Evolutionary conservation across 371 early-diverging fungal genomes (phyloP).

Genomic region (Mucor sp.): DNA sequence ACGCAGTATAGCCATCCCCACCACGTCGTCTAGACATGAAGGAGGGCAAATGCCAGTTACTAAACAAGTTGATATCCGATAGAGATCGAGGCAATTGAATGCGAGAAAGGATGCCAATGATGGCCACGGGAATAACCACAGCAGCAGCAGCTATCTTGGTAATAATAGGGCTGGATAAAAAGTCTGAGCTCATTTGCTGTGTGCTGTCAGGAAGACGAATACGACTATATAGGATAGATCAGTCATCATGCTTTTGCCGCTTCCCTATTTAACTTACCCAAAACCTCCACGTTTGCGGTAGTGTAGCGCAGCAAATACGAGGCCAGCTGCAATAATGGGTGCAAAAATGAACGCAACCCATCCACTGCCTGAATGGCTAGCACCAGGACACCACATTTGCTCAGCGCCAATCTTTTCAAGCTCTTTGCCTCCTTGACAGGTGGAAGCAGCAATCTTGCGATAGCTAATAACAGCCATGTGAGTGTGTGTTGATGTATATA

Average conservation of each 20-base stretch:
- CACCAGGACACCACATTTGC: conserved; percentile 71
- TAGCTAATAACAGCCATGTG: conserved; percentile 47
- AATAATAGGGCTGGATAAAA: conserved; percentile 36
- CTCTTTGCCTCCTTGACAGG: conserved; percentile 63
- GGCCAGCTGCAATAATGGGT: conserved; percentile 41
- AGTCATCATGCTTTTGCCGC: background rate
- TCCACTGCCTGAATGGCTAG: conserved; percentile 31
- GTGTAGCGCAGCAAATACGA: conserved; percentile 37
- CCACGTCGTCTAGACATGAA: conserved; percentile 24
- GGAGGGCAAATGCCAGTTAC: conserved; percentile 29
- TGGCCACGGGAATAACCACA: conserved; percentile 43
- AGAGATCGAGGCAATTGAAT: conserved; percentile 39
- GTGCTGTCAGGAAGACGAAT: conserved; percentile 45
- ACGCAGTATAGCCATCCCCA: conserved; percentile 37
- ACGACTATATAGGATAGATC: conserved; percentile 14
- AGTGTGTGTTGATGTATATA: background rate
- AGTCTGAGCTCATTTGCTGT: conserved; percentile 17
- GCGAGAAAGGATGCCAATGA: conserved; percentile 42
- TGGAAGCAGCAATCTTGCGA: conserved; percentile 76
- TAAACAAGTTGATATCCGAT: conserved; percentile 27
- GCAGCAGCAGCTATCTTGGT: conserved; percentile 42
- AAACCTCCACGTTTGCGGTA: conserved; percentile 41
- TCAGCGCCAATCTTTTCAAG: conserved; percentile 43
- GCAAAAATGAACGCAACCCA: conserved; percentile 42
- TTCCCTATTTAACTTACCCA: conserved; percentile 21